phyloP scores from a whole-genome alignment of 164 flowering plant species.

The Liquidambar formosana region DNA sequence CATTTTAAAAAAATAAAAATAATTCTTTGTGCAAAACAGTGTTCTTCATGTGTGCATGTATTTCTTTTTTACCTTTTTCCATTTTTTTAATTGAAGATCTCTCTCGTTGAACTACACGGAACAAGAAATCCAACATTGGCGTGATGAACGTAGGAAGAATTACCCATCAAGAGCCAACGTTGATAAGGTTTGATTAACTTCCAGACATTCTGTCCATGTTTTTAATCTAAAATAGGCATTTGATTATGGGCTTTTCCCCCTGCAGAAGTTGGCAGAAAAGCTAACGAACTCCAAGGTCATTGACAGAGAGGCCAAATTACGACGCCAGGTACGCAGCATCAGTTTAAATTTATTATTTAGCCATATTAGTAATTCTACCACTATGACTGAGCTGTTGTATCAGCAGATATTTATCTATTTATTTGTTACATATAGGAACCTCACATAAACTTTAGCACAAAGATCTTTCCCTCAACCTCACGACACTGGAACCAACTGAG shows the following conservation, averaged over 20 bases:
- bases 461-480: too few relatives aligned
- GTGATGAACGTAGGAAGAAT: slow-evolving; percentile 72
- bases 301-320: slow-evolving; percentile 42
- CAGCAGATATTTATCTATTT: too few relatives aligned
- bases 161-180: slow-evolving; percentile 58
- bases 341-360: too few relatives aligned
- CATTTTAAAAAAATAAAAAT: too few relatives aligned
- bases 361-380: too few relatives aligned
- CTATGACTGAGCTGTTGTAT: too few relatives aligned
- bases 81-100: slow-evolving; percentile 29
- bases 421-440: too few relatives aligned
- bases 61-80: neutral
- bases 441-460: too few relatives aligned
- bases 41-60: neutral
- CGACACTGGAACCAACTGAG: too few relatives aligned
- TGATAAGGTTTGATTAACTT: slow-evolving; percentile 50
- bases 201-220: neutral
- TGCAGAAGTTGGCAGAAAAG: slow-evolving; percentile 49
- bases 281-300: slow-evolving; percentile 23
- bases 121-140: slow-evolving; percentile 84
- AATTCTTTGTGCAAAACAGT: too few relatives aligned
- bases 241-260: slow-evolving; percentile 11
- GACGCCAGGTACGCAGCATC: slow-evolving; percentile 54
- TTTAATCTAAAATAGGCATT: neutral
- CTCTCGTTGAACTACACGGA: slow-evolving; percentile 55